A percentile compares a stretch with the other conserved stretches of the same genome.
Evolutionary conservation across 495 filamentous ascomycete genomes (phyloP).

Genomic region (Amphirosellinia nigrospora): DNA sequence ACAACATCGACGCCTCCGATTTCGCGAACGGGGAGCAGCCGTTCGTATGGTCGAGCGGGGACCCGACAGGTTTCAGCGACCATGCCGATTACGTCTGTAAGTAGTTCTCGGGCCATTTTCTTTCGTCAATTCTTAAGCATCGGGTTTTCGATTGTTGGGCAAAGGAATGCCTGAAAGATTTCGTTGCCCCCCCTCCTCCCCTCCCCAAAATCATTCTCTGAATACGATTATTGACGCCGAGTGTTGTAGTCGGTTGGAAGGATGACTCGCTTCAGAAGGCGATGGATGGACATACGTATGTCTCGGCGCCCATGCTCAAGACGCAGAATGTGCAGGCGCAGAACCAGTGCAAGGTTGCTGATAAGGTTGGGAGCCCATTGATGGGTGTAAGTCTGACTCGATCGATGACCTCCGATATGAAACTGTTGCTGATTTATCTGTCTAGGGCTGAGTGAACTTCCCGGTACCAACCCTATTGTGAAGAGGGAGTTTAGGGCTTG

Average conservation of each 20-base stretch:
- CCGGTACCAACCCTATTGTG: constrained; percentile 17
- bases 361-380: constrained; percentile 42
- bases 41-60: constrained; percentile 53
- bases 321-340: constrained; percentile 36
- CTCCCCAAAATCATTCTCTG: no score
- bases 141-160: no score
- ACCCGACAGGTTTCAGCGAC: constrained; percentile 43
- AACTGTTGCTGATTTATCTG: neutral
- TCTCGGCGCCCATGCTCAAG: constrained; percentile 40
- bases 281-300: constrained; percentile 43
- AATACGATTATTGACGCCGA: no score
- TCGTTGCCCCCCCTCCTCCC: no score
- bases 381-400: constrained; percentile 41
- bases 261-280: constrained; percentile 40
- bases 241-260: constrained; percentile 46
- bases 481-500: constrained; percentile 18
- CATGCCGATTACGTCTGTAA: constrained; percentile 45
- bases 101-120: no score
- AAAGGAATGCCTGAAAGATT: no score
- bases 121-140: no score
- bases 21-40: constrained; percentile 50
- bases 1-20: constrained; percentile 47
- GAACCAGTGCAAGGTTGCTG: constrained; percentile 42
- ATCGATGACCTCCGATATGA: neutral
- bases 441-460: constrained; percentile 23